Conservation (phyloP, 2,329 filamentous ascomycete genomes). For the Nemania serpens region DNA sequence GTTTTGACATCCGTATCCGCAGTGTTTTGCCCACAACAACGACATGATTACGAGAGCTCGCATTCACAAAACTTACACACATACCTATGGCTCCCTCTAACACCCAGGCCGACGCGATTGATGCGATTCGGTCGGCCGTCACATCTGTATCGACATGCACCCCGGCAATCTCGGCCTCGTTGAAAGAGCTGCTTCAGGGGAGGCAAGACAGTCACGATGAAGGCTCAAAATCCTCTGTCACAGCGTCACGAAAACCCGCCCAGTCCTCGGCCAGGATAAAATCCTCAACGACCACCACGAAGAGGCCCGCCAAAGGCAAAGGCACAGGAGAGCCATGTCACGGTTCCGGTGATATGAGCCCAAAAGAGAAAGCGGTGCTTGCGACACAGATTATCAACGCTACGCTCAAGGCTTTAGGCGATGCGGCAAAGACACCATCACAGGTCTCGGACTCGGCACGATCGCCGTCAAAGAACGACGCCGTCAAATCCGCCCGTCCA, state of each 20-base stretch:
- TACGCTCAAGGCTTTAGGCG: slow-evolving; percentile 69
- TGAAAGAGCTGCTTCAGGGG: slow-evolving; percentile 52
- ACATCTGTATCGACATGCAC: slow-evolving; percentile 60
- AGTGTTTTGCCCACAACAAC: slow-evolving; percentile 31
- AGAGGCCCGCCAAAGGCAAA: slow-evolving; percentile 16
- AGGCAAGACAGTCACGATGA: slow-evolving; percentile 39
- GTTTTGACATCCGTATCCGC: slow-evolving; percentile 32
- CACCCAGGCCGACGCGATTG: slow-evolving; percentile 54
- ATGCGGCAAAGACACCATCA: slow-evolving; percentile 61
- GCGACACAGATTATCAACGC: slow-evolving; percentile 76
- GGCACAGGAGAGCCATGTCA: slow-evolving; percentile 30
- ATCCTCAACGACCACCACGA: slow-evolving; percentile 19
- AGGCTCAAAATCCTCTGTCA: slow-evolving; percentile 36
- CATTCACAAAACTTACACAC: slow-evolving; percentile 23
- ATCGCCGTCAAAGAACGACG: slow-evolving; percentile 44
- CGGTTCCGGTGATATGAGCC: slow-evolving; percentile 50
- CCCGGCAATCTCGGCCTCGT: slow-evolving; percentile 50
- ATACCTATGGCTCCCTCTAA: slow-evolving; percentile 50
- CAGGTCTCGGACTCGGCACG: slow-evolving; percentile 39
- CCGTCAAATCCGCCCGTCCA: slow-evolving; percentile 44
- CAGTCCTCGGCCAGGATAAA: slow-evolving; percentile 32
- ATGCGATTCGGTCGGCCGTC: slow-evolving; percentile 60
- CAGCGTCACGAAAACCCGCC: slow-evolving; percentile 39
- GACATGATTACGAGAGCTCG: slow-evolving; percentile 39
- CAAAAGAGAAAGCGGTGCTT: slow-evolving; percentile 67